phyloP scores from a whole-genome alignment of 257 asterid genomes.

The Nicotiana sylvestris region DNA sequence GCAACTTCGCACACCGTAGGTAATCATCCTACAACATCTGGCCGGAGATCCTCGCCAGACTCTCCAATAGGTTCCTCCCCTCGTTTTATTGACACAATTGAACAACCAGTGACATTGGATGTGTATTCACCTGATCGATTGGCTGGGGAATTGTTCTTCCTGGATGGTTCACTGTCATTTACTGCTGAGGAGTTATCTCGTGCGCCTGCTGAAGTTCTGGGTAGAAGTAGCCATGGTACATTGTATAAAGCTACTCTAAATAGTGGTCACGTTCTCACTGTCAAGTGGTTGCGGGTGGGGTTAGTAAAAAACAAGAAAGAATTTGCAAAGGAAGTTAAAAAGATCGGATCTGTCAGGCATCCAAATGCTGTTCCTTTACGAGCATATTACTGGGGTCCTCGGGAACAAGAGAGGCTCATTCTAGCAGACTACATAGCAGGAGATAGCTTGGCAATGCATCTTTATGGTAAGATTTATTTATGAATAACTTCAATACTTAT shows the following conservation, averaged over 20 bases:
- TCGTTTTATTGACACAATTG: slow-evolving; percentile 56
- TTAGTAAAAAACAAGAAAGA: slow-evolving; percentile 85
- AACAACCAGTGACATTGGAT: slow-evolving; percentile 56
- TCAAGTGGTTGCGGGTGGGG: slow-evolving; percentile 93
- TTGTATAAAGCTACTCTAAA: slow-evolving; percentile 81
- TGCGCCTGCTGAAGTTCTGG: slow-evolving; percentile 96
- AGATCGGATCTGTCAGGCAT: slow-evolving; percentile 71
- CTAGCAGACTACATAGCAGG: slow-evolving; percentile 76
- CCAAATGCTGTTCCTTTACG: slow-evolving; percentile 56
- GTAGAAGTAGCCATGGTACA: slow-evolving; percentile 95
- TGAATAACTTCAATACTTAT: background rate
- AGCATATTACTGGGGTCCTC: slow-evolving; percentile 92
- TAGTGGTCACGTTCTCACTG: slow-evolving; percentile 76
- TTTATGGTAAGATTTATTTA: slow-evolving; percentile 56
- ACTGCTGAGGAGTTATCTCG: slow-evolving; percentile 88
- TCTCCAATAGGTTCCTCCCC: slow-evolving; percentile 76
- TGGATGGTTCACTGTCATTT: slow-evolving; percentile 62
- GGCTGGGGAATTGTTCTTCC: slow-evolving; percentile 80
- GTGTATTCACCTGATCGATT: slow-evolving; percentile 86
- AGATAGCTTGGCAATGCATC: slow-evolving; percentile 89
- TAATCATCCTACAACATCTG: slow-evolving; percentile 50
- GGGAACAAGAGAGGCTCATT: slow-evolving; percentile 87
- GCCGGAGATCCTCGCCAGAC: slow-evolving; percentile 68
- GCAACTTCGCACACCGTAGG: slow-evolving; percentile 31
- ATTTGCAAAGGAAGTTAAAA: slow-evolving; percentile 80